Base-by-base conservation (phyloP, 2,329 filamentous ascomycete species). In the Microdochium paspali region DNA sequence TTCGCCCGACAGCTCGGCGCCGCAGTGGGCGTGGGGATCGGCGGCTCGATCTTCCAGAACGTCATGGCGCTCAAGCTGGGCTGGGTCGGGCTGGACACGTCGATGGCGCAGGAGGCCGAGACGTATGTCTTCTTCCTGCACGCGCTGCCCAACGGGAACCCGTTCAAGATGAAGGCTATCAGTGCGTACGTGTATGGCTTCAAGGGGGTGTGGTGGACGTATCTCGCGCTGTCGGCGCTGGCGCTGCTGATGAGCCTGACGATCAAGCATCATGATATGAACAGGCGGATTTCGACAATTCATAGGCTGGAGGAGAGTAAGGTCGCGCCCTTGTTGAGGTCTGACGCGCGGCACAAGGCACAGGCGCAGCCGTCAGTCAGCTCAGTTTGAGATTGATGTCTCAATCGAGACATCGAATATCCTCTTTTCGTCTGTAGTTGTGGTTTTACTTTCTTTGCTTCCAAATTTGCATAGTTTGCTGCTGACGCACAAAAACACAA, bases 31-130 rank as follows among this genome's bases (percentile, higher is more conserved):
- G 53, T 55, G 31, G 54, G 49, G 40, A 53, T 50, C 20, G 53
- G 52, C 20, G 52, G 53, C 6, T 53, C 50, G 43, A 48, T 47
- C 21, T 55, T 55, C 49, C 53, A 54, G 48, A 54, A 55, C 32
- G 52, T 54, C 45, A 55, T 55, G 53, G 45, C 35, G 10, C 9
- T 49, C n/a, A 53, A 52, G 45, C 53, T 55, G 4, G 35, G 45
- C 26, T 42, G 46, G n/a, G 30, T 49, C 12, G 50, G 51, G 15
- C 47, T 53, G 10, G 47, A 50, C 4, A 13, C 32, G 31, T 49
- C 49, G 10, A 53, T 53, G 23, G 51, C 51, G 13, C 42, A 32
- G 26, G 44, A 48, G 5, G 49, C 51, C 4, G 50, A 53, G 23
- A 50, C 47, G 44, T 53, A 49, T 3, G 44, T 53, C 1, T n/a